Evolutionary conservation across 1,284 basidiomycete species (phyloP).

Genomic region (Cutaneotrichosporon spelunceum): DNA sequence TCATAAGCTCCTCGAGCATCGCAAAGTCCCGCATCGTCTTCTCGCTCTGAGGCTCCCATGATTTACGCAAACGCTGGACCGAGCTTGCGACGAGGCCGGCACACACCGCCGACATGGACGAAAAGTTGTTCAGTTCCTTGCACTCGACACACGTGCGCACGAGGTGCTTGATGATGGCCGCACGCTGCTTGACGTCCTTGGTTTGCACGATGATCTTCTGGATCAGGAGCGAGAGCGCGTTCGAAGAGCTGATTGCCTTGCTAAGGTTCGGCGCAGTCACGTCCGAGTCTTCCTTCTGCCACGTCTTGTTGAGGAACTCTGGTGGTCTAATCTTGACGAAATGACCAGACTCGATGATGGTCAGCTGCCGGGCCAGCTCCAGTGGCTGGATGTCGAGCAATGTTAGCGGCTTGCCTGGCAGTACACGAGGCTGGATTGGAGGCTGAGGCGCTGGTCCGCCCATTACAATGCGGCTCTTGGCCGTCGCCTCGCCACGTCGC

Average conservation of each 20-base stretch:
- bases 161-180: slow-evolving; percentile 77
- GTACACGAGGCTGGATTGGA: slow-evolving; percentile 9
- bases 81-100: slow-evolving; percentile 92
- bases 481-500: slow-evolving; percentile 52
- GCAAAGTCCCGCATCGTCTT: slow-evolving; percentile 53
- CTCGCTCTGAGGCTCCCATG: slow-evolving; percentile 61
- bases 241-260: slow-evolving; percentile 85
- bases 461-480: slow-evolving; percentile 9
- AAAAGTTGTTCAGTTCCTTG: slow-evolving; percentile 87
- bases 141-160: slow-evolving; percentile 85
- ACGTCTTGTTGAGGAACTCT: slow-evolving; percentile 71
- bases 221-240: slow-evolving; percentile 80
- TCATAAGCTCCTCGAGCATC: slow-evolving; percentile 77
- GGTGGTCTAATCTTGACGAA: slow-evolving; percentile 86
- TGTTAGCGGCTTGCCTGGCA: slow-evolving; percentile 28
- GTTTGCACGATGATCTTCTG: slow-evolving; percentile 74
- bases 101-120: slow-evolving; percentile 93
- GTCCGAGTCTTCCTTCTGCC: slow-evolving; percentile 29
- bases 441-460: slow-evolving; percentile 8
- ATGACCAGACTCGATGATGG: slow-evolving; percentile 80
- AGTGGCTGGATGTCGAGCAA: slow-evolving; percentile 62
- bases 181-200: slow-evolving; percentile 79
- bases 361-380: slow-evolving; percentile 90
- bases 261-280: slow-evolving; percentile 22
- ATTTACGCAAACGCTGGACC: slow-evolving; percentile 84